phyloP scores from a whole-genome alignment of 2,329 filamentous ascomycete genomes.

The Fusarium buharicum region DNA sequence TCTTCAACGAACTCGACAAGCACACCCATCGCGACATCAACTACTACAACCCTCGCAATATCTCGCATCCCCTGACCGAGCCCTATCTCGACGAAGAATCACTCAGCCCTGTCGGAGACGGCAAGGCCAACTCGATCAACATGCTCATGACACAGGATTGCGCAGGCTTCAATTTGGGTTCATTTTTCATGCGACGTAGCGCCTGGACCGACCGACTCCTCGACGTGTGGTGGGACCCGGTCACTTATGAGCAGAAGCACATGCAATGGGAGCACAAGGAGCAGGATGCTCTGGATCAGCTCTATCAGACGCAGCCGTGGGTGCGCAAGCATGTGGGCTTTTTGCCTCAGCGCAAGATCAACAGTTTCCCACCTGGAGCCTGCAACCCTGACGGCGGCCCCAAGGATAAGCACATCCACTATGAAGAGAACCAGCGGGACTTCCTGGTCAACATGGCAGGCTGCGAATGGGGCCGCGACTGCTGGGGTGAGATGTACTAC shows the following conservation, averaged over 20 bases:
- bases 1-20: slow-evolving; percentile 81
- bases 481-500: slow-evolving; percentile 97
- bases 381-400: slow-evolving; percentile 75
- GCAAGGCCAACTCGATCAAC: slow-evolving; percentile 81
- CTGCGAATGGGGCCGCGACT: slow-evolving; percentile 96
- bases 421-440: slow-evolving; percentile 84
- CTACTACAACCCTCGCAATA: slow-evolving; percentile 92
- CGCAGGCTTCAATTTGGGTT: slow-evolving; percentile 93
- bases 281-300: slow-evolving; percentile 91
- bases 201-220: slow-evolving; percentile 90
- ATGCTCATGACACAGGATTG: slow-evolving; percentile 93
- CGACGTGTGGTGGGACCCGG: slow-evolving; percentile 98
- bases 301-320: slow-evolving; percentile 94
- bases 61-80: slow-evolving; percentile 81
- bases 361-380: slow-evolving; percentile 91
- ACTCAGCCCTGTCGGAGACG: slow-evolving; percentile 79
- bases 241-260: slow-evolving; percentile 96
- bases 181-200: slow-evolving; percentile 89
- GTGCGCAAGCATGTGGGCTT: slow-evolving; percentile 89
- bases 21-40: slow-evolving; percentile 96
- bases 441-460: slow-evolving; percentile 99
- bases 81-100: slow-evolving; percentile 80
- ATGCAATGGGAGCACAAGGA: slow-evolving; percentile 99
- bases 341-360: slow-evolving; percentile 89
- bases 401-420: slow-evolving; percentile 83